Evolutionary conservation across 2,329 filamentous ascomycete species (phyloP).

Genomic region (Cordyceps sp.): DNA sequence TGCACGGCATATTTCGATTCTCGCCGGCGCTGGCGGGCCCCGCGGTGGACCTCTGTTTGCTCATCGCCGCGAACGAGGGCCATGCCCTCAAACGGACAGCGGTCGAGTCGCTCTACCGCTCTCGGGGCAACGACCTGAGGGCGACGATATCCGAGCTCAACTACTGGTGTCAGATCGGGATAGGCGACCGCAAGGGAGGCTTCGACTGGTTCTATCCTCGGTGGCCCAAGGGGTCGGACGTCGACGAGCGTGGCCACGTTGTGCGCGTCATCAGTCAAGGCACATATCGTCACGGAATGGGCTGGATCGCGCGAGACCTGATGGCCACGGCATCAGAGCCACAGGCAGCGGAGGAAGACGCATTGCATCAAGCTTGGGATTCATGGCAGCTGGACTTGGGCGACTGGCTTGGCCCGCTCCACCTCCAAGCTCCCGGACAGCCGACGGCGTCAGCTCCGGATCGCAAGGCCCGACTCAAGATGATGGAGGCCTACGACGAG

Average conservation of each 20-base stretch:
- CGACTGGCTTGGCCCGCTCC: too few relatives aligned
- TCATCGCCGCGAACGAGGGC: constrained; percentile 77
- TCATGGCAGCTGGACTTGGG: constrained; percentile 50
- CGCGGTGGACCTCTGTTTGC: constrained; percentile 63
- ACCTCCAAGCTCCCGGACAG: too few relatives aligned
- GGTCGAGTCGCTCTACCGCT: constrained; percentile 52
- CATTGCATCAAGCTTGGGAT: constrained; percentile 47
- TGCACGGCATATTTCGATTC: constrained; percentile 76
- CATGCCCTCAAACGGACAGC: constrained; percentile 57
- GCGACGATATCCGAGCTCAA: constrained; percentile 71
- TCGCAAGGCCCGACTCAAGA: constrained; percentile 9
- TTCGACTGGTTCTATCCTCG: constrained; percentile 77
- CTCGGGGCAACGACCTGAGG: constrained; percentile 56
- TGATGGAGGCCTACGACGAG: constrained; percentile 32
- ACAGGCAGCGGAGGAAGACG: constrained; percentile 39
- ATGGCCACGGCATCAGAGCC: constrained; percentile 17
- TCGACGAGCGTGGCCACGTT: constrained; percentile 48
- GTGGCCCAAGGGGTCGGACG: constrained; percentile 56
- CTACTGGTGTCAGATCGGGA: constrained; percentile 93
- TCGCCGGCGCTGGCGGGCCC: constrained; percentile 46
- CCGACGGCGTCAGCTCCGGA: too few relatives aligned
- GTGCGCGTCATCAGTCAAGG: constrained; percentile 67
- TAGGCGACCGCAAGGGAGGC: constrained; percentile 77
- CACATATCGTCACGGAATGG: constrained; percentile 68
- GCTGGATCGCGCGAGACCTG: constrained; percentile 51